Evolutionary conservation across 148 eudicot genomes (phyloP).

Genomic region (Rhododendron williamsianum): DNA sequence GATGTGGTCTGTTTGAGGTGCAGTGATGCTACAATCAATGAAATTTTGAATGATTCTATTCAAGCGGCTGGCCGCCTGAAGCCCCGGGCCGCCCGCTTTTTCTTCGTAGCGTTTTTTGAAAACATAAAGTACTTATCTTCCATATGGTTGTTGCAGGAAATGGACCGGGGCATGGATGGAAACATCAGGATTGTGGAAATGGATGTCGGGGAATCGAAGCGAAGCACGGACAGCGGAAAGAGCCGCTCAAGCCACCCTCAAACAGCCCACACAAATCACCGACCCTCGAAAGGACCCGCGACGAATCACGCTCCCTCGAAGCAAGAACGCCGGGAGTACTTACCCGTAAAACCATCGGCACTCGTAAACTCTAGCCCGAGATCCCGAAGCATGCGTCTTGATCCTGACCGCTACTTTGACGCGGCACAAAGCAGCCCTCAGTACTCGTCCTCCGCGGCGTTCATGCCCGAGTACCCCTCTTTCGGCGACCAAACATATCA

Average conservation of each 20-base stretch:
- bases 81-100: no score
- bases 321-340: conserved; percentile 30
- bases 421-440: conserved; percentile 78
- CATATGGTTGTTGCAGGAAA: conserved; percentile 32
- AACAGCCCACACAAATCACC: conserved; percentile 30
- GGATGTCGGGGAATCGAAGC: conserved; percentile 56
- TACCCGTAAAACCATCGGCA: conserved; percentile 64
- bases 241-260: conserved; percentile 37
- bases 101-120: no score
- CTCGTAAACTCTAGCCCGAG: conserved; percentile 41
- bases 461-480: conserved; percentile 27
- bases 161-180: conserved; percentile 32
- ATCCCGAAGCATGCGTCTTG: neutral
- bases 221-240: conserved; percentile 26
- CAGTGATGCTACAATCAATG: no score
- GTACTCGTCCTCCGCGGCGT: conserved; percentile 30
- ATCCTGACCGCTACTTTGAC: neutral
- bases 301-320: conserved; percentile 21
- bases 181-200: conserved; percentile 80
- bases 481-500: neutral
- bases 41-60: no score
- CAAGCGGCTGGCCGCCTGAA: no score
- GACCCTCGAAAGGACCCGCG: conserved; percentile 28
- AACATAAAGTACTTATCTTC: neutral
- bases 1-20: no score